phyloP scores from a whole-genome alignment of 2,329 filamentous ascomycete species.

The Basipetospora chlamydospora region DNA sequence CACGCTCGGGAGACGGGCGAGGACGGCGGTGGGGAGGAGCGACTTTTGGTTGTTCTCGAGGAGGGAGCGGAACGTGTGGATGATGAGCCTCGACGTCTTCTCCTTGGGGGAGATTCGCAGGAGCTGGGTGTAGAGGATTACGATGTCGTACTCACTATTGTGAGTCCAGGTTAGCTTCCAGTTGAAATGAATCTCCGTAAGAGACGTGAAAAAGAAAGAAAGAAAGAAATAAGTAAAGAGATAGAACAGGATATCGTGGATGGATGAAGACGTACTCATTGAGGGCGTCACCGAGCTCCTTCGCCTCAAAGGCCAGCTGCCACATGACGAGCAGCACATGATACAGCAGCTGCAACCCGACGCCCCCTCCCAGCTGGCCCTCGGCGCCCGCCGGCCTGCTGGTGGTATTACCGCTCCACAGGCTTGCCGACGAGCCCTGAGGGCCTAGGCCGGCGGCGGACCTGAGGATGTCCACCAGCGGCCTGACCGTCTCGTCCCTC shows the following conservation, averaged over 20 bases:
- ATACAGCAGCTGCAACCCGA: constrained; percentile 85
- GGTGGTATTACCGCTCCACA: constrained; percentile 43
- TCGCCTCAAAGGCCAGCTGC: constrained; percentile 92
- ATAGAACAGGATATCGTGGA: not conserved
- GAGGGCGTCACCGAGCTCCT: constrained; percentile 55
- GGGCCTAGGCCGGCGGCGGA: constrained; percentile 60
- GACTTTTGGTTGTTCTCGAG: constrained; percentile 55
- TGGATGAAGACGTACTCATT: constrained; percentile 56
- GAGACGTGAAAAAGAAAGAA: not conserved
- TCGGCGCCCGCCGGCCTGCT: constrained; percentile 47
- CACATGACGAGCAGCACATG: constrained; percentile 86
- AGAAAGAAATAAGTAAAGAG: not conserved
- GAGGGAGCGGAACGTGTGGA: constrained; percentile 82
- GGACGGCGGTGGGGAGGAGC: constrained; percentile 69
- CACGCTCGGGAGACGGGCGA: constrained; percentile 64
- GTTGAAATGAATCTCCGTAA: not conserved
- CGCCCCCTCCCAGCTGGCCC: constrained; percentile 57
- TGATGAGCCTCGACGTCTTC: constrained; percentile 84
- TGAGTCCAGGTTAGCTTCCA: not conserved
- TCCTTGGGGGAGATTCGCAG: constrained; percentile 90
- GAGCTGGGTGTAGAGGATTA: constrained; percentile 83
- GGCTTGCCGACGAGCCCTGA: constrained; percentile 41
- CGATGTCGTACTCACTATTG: constrained; percentile 74
- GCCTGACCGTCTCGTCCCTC: constrained; percentile 67
- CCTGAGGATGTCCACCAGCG: constrained; percentile 68